Conservation (phyloP, 331 rosid genomes). For the Pyracantha coccinea region DNA sequence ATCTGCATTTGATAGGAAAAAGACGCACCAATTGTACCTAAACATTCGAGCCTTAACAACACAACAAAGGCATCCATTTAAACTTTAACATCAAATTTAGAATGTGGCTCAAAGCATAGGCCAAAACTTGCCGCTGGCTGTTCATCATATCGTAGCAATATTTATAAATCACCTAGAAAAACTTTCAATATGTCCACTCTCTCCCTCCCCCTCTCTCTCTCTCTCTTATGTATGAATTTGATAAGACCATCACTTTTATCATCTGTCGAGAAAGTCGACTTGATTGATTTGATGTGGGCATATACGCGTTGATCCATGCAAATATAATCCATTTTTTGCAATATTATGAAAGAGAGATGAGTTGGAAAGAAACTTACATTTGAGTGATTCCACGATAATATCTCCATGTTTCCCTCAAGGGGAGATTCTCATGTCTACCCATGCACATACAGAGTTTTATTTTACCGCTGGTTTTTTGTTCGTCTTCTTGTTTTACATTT, state of each 20-base stretch:
- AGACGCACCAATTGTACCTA: conserved; percentile 27
- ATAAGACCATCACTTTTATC: not conserved
- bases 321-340: not conserved
- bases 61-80: conserved; percentile 24
- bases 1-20: conserved; percentile 31
- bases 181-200: not conserved
- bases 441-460: not conserved
- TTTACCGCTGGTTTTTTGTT: not conserved
- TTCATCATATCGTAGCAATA: not conserved
- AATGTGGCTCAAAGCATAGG: conserved; percentile 24
- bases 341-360: not conserved
- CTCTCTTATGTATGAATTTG: not conserved
- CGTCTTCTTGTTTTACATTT: not conserved
- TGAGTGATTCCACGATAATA: not conserved
- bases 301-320: not conserved
- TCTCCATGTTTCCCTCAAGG: not conserved
- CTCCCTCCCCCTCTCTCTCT: not conserved
- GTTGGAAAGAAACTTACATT: not conserved
- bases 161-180: not conserved
- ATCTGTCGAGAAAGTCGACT: not conserved
- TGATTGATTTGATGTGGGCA: not conserved
- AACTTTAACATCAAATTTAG: conserved; percentile 12
- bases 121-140: conserved; percentile 21
- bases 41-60: conserved; percentile 30
- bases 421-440: conserved; percentile 3